Evolutionary conservation across 495 filamentous ascomycete genomes (phyloP), one percentile per base, ranked within the genome.

Genomic region (Daldinia grandis): DNA sequence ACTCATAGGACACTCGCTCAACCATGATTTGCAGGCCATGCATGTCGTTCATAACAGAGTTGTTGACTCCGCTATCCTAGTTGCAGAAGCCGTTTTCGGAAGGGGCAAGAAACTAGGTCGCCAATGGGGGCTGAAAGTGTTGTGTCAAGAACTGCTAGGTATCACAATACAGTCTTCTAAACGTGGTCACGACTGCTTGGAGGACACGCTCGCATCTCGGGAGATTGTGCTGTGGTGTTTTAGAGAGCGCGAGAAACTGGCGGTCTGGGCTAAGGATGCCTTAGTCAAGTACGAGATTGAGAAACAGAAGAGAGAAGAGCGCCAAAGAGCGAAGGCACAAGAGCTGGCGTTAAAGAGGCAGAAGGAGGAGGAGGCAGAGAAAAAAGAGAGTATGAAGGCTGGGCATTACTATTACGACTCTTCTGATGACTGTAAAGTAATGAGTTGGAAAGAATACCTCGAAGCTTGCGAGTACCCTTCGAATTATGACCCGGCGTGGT

Each of bases 151-250:
- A 7, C 67, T 74, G 1, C 58, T 85, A 21, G 73, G 74, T 0
- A 55, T 76, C 8, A 59, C 71, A 0, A 81, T 85, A 14, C 79
- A 84, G 42, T 33, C 54, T 0, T 66, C 58, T 4, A 65, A 67
- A 17, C 24, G 31, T 3, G 68, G 71, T 0, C 78, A 82, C 40
- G 79, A 82, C 65, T 81, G 77, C 49, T n/a, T 85, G 0, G 80
- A 86, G 58, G 81, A 82, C 42, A 76, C 82, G 0, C 53, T 81
- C 0, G 81, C 82, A 0, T 59, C 76, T 1, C 75, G 81, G 15
- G 81, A 83, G n/a, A 51, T 85, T 12, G 51, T 76, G 0, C 56
- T 78, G 17, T 71, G 76, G 68, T 78, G 77, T 64, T 27, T 80
- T 38, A 44, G 49, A 15, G 27, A 78, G 4, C 60, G 27, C 5